phyloP scores from a whole-genome alignment of 2,329 filamentous ascomycete species.

The Stagonosporopsis chrysanthemi region DNA sequence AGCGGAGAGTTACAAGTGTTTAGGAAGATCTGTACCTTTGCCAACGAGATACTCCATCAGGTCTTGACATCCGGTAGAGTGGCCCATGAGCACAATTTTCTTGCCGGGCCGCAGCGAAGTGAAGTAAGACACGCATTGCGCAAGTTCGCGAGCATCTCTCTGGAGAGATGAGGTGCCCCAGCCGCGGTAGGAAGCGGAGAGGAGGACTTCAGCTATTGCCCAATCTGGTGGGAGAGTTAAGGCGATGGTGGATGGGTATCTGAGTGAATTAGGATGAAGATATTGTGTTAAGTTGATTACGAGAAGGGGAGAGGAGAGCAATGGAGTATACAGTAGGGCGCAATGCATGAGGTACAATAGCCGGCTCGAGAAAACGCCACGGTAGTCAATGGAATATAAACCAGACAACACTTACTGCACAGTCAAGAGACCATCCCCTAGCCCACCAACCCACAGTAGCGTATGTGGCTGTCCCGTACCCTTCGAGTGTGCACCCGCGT shows the following conservation, averaged over 20 bases:
- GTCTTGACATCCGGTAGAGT: slow-evolving; percentile 73
- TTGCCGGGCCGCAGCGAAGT: slow-evolving; percentile 49
- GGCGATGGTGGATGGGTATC: slow-evolving; percentile 62
- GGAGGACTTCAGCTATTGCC: slow-evolving; percentile 60
- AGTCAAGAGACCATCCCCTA: slow-evolving; percentile 73
- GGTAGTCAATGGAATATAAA: too few relatives aligned
- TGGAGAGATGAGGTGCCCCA: slow-evolving; percentile 63
- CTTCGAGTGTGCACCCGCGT: slow-evolving; percentile 29
- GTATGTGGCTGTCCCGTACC: slow-evolving; percentile 54
- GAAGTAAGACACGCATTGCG: slow-evolving; percentile 61
- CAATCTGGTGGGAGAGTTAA: slow-evolving; percentile 58
- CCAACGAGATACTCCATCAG: slow-evolving; percentile 68
- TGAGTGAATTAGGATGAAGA: background rate
- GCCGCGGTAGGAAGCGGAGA: slow-evolving; percentile 61
- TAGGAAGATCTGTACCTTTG: slow-evolving; percentile 18
- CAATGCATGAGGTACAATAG: too few relatives aligned
- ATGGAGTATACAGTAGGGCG: too few relatives aligned
- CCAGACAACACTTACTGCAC: slow-evolving; percentile 49
- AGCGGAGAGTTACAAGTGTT: background rate
- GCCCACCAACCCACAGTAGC: slow-evolving; percentile 73
- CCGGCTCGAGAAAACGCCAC: too few relatives aligned
- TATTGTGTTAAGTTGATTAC: background rate
- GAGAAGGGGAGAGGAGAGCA: background rate
- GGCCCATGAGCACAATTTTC: slow-evolving; percentile 72
- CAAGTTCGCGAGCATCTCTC: slow-evolving; percentile 63